Base-by-base conservation (phyloP, 441 rosid species). In the Bocquillonia castaneifolia region DNA sequence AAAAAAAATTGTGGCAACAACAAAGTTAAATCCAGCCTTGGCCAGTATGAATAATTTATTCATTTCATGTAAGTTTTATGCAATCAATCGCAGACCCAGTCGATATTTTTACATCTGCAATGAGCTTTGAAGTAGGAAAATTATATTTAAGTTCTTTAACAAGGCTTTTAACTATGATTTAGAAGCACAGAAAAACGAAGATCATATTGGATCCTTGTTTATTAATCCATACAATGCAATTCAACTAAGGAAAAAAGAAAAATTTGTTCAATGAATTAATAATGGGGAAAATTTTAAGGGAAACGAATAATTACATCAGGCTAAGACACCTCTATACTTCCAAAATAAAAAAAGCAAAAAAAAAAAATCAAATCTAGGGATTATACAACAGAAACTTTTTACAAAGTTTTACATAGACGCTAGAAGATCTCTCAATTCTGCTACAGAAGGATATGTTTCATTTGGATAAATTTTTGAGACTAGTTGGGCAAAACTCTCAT, bases 381-480 rank as follows among this genome's bases (percentile, higher is more conserved):
- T 67, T 72, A 45, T 67, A 76, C 80, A 76, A 48, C 64, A 39
- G n/a, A 29, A 53, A 61, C 62, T 17, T 57, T 67, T 47, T 59
- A 53, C 76, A 64, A 42, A 26, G 72, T 71, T 50, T 85, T 79
- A 93, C 99, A 92, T 86, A 80, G 89, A 81, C 60, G 91, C 92
- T 20, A 92, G 76, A 69, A 86, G 87, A 10, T 82, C 97, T 72
- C 86, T 86, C 98, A 94, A 90, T 77, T 94, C 98, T 39, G 80
- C 58, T 15, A 81, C 89, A 0, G 97, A 82, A 10, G 87, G 89
- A 68, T 90, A 82, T 62, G 81, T 80, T 82, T 92, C 98, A 0
- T 34, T 83, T 1, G 97, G 97, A 65, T 94, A 94, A 63, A 94
- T 82, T 86, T 90, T 94, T 29, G 93, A 88, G 67, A 92, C 92